Conservation (phyloP, 2,329 filamentous ascomycete species). For the Diaporthe nobilis region DNA sequence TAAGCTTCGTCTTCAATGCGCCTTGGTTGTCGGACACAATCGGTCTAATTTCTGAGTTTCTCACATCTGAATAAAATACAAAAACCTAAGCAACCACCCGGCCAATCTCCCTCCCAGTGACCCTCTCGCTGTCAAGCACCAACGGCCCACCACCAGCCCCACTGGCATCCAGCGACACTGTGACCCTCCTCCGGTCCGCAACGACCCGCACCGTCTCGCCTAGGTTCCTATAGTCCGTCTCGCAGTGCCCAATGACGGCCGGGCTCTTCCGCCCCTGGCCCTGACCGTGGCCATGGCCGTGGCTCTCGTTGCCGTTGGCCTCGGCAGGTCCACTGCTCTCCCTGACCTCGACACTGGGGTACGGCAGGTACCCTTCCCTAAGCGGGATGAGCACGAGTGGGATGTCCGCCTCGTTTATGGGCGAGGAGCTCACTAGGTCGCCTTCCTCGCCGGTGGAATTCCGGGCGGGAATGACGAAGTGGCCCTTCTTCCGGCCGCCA, state of each 20-base stretch:
- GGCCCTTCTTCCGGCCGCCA: constrained; percentile 83
- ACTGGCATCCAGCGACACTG: constrained; percentile 78
- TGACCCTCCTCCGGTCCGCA: constrained; percentile 78
- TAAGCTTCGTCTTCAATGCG: too few relatives aligned
- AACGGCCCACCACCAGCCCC: constrained; percentile 76
- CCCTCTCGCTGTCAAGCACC: constrained; percentile 73
- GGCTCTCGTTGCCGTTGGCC: constrained; percentile 26
- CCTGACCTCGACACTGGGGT: constrained; percentile 84
- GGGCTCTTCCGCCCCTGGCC: constrained; percentile 42
- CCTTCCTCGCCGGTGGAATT: constrained; percentile 42
- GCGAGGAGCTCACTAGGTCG: constrained; percentile 54
- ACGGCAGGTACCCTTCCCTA: constrained; percentile 81
- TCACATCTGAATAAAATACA: not conserved
- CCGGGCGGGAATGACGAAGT: constrained; percentile 74
- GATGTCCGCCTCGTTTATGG: constrained; percentile 69
- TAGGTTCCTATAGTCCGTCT: constrained; percentile 85
- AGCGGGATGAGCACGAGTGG: constrained; percentile 85
- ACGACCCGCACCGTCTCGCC: constrained; percentile 84
- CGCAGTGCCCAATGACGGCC: constrained; percentile 67
- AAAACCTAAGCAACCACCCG: constrained; percentile 54
- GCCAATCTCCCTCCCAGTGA: constrained; percentile 44
- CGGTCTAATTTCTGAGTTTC: not conserved
- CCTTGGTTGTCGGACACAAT: too few relatives aligned
- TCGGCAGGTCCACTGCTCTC: constrained; percentile 52
- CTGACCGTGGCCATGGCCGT: constrained; percentile 37